These are phyloP conservation scores for Saccharomycopsis sp. DNA, from an alignment of 805 yeast species.

Conservation along the genomic window DNA sequence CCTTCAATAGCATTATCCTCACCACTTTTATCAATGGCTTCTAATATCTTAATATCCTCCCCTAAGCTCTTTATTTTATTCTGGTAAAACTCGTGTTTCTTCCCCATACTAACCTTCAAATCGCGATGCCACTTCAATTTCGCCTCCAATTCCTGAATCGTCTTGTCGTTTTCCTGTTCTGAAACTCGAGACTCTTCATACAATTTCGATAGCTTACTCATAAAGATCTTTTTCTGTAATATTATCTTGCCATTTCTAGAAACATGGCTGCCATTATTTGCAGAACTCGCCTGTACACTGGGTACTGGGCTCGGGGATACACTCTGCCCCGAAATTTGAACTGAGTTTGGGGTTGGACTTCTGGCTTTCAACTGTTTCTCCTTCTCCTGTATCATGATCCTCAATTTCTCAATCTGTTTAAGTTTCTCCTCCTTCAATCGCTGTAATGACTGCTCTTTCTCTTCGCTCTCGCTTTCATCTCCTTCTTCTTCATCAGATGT, in stretches of 20 bases:
- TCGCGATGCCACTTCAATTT: slow-evolving; percentile 14
- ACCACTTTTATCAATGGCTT: not conserved
- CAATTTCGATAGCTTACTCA: slow-evolving; percentile 20
- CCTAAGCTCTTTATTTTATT: slow-evolving; percentile 16
- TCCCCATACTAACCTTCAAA: slow-evolving; percentile 18
- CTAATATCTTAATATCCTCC: slow-evolving; percentile 15
- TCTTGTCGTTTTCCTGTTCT: slow-evolving; percentile 14
- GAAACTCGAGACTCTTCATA: slow-evolving; percentile 4
- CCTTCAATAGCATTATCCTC: not conserved
- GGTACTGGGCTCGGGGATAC: too few species aligned
- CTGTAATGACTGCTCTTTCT: not conserved
- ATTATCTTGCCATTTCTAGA: slow-evolving; percentile 19
- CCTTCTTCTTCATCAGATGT: not conserved
- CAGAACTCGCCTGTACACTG: too few species aligned
- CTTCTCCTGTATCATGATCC: slow-evolving; percentile 4
- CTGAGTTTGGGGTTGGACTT: not conserved
- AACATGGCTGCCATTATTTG: slow-evolving; percentile 16
- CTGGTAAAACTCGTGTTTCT: slow-evolving; percentile 15
- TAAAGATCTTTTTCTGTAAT: slow-evolving; percentile 19
- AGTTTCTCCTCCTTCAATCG: slow-evolving; percentile 6
- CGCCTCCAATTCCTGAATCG: slow-evolving; percentile 2
- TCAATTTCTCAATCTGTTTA: slow-evolving; percentile 5
- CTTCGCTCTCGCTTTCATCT: too few species aligned
- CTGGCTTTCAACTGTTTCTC: not conserved
- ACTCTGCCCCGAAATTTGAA: too few species aligned